phyloP scores from a whole-genome alignment of 768 basidiomycete genomes.

The Mycena sanguinolenta region DNA sequence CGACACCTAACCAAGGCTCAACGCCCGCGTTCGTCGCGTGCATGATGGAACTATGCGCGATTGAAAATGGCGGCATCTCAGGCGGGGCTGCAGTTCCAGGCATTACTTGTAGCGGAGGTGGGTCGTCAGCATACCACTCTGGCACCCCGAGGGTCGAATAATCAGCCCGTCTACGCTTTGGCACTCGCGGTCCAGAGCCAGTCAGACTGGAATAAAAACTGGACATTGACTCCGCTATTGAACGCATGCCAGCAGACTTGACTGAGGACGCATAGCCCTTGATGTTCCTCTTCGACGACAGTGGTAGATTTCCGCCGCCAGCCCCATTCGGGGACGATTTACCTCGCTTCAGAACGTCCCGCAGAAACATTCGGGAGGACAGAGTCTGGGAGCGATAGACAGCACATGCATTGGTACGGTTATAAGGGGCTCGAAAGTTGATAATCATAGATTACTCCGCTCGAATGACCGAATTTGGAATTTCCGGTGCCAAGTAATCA shows the following conservation, averaged over 20 bases:
- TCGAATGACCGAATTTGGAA: too few species aligned
- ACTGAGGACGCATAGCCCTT: conserved; percentile 36
- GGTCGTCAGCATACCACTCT: conserved; percentile 28
- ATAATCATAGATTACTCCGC: too few species aligned
- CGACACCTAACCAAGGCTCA: conserved; percentile 29
- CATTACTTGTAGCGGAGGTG: conserved; percentile 19
- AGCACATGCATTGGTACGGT: too few species aligned
- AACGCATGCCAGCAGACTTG: conserved; percentile 35
- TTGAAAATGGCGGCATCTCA: conserved; percentile 2
- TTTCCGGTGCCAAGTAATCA: too few species aligned
- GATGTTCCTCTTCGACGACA: conserved; percentile 33
- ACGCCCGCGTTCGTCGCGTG: conserved; percentile 3
- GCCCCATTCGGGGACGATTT: conserved; percentile 1
- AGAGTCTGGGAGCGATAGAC: not conserved
- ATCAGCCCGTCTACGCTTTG: conserved; percentile 32
- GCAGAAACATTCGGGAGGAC: not conserved
- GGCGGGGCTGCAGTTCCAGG: conserved; percentile 24
- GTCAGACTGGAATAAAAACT: conserved; percentile 33
- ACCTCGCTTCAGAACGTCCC: conserved; percentile 21
- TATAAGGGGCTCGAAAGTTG: not conserved
- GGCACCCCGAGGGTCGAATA: conserved; percentile 28
- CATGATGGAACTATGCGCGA: conserved; percentile 1
- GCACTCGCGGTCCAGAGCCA: conserved; percentile 24
- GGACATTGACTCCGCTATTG: conserved; percentile 28
- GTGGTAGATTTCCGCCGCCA: conserved; percentile 4